Evolutionary conservation across 2,329 filamentous ascomycete species (phyloP).

Genomic region (Chrysoporthe austroafricana): DNA sequence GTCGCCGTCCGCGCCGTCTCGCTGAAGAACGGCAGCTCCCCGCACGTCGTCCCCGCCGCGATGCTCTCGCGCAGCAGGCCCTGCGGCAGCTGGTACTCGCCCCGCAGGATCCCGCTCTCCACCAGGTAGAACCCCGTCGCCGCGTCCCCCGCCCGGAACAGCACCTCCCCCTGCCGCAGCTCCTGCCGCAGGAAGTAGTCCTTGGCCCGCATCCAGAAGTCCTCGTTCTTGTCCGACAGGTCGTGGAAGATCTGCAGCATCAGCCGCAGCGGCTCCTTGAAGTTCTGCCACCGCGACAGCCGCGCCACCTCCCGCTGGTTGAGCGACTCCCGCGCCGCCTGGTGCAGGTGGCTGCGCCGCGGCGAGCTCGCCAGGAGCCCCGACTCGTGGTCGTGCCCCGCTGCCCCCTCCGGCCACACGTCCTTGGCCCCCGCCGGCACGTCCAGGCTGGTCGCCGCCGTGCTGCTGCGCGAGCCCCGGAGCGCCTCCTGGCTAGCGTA

Average conservation of each 20-base stretch:
- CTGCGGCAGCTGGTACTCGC: slow-evolving; percentile 89
- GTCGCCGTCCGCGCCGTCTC: slow-evolving; percentile 87
- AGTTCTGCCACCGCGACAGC: slow-evolving; percentile 76
- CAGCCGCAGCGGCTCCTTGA: slow-evolving; percentile 87
- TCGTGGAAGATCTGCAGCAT: slow-evolving; percentile 96
- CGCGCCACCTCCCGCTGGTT: slow-evolving; percentile 64
- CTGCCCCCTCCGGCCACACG: slow-evolving; percentile 53
- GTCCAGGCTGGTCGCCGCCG: slow-evolving; percentile 50
- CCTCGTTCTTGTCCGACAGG: slow-evolving; percentile 82
- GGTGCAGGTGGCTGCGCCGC: slow-evolving; percentile 74
- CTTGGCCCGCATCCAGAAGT: slow-evolving; percentile 88
- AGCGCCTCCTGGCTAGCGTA: slow-evolving; percentile 71
- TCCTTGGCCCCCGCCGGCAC: slow-evolving; percentile 49
- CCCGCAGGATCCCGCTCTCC: slow-evolving; percentile 84
- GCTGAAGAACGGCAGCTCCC: slow-evolving; percentile 94
- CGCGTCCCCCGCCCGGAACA: slow-evolving; percentile 78
- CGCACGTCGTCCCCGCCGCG: slow-evolving; percentile 90
- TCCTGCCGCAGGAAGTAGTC: slow-evolving; percentile 75
- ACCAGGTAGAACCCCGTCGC: slow-evolving; percentile 88
- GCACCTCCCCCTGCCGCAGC: slow-evolving; percentile 68
- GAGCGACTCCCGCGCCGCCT: slow-evolving; percentile 77
- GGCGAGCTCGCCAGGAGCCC: slow-evolving; percentile 73
- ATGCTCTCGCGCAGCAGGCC: slow-evolving; percentile 90
- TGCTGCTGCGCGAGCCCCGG: slow-evolving; percentile 47
- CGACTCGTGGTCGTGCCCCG: slow-evolving; percentile 37